Conservation (phyloP, 2,329 filamentous ascomycete genomes). For the Geosmithia flava region DNA sequence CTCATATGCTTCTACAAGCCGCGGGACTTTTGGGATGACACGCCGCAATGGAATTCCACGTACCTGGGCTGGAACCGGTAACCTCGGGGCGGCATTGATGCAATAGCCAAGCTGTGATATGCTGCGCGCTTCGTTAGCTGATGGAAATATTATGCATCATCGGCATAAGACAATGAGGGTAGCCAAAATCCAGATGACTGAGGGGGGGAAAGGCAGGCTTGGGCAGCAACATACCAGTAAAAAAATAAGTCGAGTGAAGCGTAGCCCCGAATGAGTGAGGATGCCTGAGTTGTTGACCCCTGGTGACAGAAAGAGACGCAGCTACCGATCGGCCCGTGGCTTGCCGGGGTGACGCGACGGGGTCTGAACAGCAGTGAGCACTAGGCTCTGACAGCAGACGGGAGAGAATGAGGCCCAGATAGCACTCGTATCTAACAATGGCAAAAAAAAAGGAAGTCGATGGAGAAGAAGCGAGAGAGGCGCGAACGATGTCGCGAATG, state of each 20-base stretch:
- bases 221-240: background rate
- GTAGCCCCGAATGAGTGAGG: background rate
- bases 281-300: background rate
- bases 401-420: background rate
- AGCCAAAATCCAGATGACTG: background rate
- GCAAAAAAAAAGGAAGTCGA: background rate
- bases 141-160: background rate
- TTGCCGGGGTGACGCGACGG: background rate
- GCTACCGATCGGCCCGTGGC: background rate
- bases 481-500: background rate
- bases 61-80: constrained; percentile 8
- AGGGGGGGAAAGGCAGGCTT: background rate
- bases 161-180: background rate
- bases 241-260: background rate
- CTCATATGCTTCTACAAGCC: constrained; percentile 4
- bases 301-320: background rate
- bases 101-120: background rate
- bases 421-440: background rate
- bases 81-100: constrained; percentile 1
- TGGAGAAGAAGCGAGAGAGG: background rate
- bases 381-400: no score
- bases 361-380: background rate
- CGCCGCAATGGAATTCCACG: background rate
- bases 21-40: background rate
- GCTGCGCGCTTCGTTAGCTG: background rate